Percentiles rank a stretch among this genome's conserved stretches.
Evolutionary conservation across 176 grass and related monocot genomes (phyloP).

Genomic region (Puya raimondii): DNA sequence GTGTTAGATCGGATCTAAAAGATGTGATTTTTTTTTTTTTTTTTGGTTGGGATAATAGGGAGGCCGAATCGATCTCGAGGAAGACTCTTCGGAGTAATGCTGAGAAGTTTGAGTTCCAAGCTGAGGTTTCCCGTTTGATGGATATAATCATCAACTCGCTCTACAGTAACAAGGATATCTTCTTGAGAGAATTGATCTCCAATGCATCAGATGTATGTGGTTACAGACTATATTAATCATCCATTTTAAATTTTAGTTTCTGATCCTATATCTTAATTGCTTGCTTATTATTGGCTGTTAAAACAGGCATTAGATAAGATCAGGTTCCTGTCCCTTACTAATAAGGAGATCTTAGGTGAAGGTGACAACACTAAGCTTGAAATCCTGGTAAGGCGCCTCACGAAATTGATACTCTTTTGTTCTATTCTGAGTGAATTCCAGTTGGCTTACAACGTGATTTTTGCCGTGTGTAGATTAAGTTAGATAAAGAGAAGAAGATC

Average conservation of each 20-base stretch:
- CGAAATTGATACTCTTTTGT: not conserved
- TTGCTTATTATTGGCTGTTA: not conserved
- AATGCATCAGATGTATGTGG: conserved; percentile 86
- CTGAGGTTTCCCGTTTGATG: conserved; percentile 96
- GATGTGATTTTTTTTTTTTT: conserved; percentile 1
- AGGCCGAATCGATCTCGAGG: conserved; percentile 88
- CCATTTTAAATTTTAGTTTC: not conserved
- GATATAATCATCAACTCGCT: conserved; percentile 99
- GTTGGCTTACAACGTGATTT: not conserved
- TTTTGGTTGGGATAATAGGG: conserved; percentile 32
- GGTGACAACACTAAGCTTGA: conserved; percentile 94
- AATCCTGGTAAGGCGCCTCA: conserved; percentile 50
- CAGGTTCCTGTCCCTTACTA: conserved; percentile 81
- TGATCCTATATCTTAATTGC: not conserved
- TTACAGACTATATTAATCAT: not conserved
- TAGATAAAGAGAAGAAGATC: conserved; percentile 91
- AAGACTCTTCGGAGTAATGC: conserved; percentile 72
- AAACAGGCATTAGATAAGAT: conserved; percentile 92
- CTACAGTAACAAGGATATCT: conserved; percentile 99
- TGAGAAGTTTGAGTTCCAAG: conserved; percentile 98
- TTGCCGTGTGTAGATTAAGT: conserved; percentile 67
- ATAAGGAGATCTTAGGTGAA: conserved; percentile 81
- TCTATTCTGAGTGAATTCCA: not conserved
- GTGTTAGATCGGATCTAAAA: conserved; percentile 5
- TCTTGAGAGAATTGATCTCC: conserved; percentile 91